These are phyloP conservation scores for Cyberlindnera suaveolens DNA, from an alignment of 805 yeast genomes.

Conservation along the genomic window DNA sequence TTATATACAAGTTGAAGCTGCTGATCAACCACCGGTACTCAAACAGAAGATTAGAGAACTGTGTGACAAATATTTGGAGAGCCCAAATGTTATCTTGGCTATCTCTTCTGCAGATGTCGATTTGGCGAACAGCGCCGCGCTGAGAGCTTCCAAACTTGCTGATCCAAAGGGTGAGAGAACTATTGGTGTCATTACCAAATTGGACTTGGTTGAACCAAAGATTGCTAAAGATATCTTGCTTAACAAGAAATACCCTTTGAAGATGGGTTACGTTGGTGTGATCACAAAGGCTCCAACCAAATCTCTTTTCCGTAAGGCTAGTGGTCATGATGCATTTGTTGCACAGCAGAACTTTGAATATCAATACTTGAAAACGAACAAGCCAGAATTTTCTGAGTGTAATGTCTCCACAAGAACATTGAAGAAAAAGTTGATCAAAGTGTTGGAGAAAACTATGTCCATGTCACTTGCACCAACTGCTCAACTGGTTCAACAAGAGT, in stretches of 20 bases:
- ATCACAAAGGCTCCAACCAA: constrained; percentile 68
- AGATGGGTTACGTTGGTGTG: constrained; percentile 99
- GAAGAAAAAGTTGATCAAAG: constrained; percentile 76
- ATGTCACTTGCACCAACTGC: constrained; percentile 83
- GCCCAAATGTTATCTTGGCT: constrained; percentile 92
- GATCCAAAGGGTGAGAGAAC: constrained; percentile 96
- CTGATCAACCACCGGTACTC: constrained; percentile 86
- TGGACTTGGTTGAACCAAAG: constrained; percentile 81
- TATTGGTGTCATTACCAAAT: constrained; percentile 90
- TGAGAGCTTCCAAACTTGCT: constrained; percentile 79
- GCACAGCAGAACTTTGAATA: constrained; percentile 65
- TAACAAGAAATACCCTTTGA: constrained; percentile 81
- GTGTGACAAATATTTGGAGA: constrained; percentile 80
- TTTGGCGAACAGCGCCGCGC: constrained; percentile 91
- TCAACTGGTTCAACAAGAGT: constrained; percentile 75
- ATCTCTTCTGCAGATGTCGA: constrained; percentile 98
- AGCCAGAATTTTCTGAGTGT: constrained; percentile 53
- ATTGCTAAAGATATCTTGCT: constrained; percentile 61
- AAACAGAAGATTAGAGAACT: constrained; percentile 72
- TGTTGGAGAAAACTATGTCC: constrained; percentile 89
- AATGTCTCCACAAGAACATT: constrained; percentile 70
- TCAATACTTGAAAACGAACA: constrained; percentile 57
- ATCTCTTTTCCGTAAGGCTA: constrained; percentile 43
- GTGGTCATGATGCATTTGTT: constrained; percentile 56
- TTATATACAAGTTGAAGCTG: constrained; percentile 93